These are phyloP conservation scores for Patellaria atrata DNA, from an alignment of 495 filamentous ascomycete genomes.

Conservation along the genomic window DNA sequence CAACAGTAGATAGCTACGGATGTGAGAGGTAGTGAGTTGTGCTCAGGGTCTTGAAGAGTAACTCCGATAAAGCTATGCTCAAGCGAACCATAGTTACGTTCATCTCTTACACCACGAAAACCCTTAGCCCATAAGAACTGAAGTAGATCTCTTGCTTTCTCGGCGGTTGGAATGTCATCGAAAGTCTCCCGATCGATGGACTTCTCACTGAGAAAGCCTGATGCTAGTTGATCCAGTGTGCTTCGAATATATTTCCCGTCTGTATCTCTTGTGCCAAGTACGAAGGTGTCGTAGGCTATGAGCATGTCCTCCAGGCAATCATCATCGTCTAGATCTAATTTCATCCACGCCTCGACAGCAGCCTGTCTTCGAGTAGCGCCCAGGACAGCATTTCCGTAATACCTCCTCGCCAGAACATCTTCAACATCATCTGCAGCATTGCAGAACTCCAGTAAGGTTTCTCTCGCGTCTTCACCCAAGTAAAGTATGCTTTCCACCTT, in stretches of 20 bases:
- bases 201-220: conserved; percentile 34
- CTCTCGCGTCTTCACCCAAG: conserved; percentile 78
- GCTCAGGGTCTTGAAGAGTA: conserved; percentile 40
- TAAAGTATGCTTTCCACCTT: conserved; percentile 53
- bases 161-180: conserved; percentile 37
- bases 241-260: conserved; percentile 58
- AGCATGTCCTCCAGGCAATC: conserved; percentile 59
- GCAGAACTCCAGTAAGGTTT: conserved; percentile 56
- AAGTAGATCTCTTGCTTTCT: conserved; percentile 52
- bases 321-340: conserved; percentile 34
- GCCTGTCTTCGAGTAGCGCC: conserved; percentile 66
- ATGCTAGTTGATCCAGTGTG: conserved; percentile 49
- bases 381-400: conserved; percentile 57
- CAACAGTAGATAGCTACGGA: conserved; percentile 61
- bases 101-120: conserved; percentile 49
- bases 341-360: conserved; percentile 63
- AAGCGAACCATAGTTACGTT: conserved; percentile 57
- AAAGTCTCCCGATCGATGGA: too few species aligned
- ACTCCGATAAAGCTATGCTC: conserved; percentile 77
- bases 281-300: conserved; percentile 76
- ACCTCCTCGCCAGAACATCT: conserved; percentile 76
- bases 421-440: conserved; percentile 41
- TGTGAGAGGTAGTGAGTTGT: conserved; percentile 65
- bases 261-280: conserved; percentile 51
- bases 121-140: conserved; percentile 49